Evolutionary conservation across 768 basidiomycete genomes (phyloP), one percentile per base, ranked within the genome.

Genomic region (Amanita rimosa): DNA sequence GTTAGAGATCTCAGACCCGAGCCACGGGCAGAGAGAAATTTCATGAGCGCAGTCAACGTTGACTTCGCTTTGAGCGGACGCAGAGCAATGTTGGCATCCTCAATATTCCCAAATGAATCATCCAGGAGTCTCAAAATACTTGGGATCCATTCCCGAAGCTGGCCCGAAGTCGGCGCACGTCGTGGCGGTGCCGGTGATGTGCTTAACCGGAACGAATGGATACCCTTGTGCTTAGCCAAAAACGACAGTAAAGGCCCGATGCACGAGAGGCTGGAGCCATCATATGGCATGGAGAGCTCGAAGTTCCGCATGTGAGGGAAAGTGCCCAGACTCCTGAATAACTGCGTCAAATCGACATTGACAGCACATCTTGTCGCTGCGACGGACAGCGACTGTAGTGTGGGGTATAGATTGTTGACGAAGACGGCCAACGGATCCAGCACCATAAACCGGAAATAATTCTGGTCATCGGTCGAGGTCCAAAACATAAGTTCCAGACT

Each of bases 341-440:
- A 63, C 19, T 56, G 60, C 48, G 60, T 55, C 13, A 76, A 57
- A 54, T 70, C 67, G 36, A 76, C 66, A 41, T 65, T 58, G 39
- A 53, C 60, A 6, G 70, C 73, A 3, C 62, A 52, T 17, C 57
- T 54, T 9, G 67, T 67, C 11, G 71, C 67, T 7, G 58, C 39
- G 24, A 74, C 55, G 0, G 66, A 62, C 1, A 76, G 51, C 1
- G 64, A 64, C 41, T 57, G 57, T 34, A 76, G 60, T n/a, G 66
- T 59, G 16, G 60, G 58, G 50, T 62, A 64, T 41, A 70, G 59
- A 46, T 67, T 70, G 59, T 73, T 67, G 47, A 74, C 50, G 51
- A 75, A 74, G 19, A 74, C 67, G n/a, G 62, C 56, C 26, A 74
- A 67, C 7, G 62, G 68, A 27, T 73, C 67, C 29, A 74, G 62